Base-by-base conservation (phyloP, 495 filamentous ascomycete species). In the Penicillium desertorum region DNA sequence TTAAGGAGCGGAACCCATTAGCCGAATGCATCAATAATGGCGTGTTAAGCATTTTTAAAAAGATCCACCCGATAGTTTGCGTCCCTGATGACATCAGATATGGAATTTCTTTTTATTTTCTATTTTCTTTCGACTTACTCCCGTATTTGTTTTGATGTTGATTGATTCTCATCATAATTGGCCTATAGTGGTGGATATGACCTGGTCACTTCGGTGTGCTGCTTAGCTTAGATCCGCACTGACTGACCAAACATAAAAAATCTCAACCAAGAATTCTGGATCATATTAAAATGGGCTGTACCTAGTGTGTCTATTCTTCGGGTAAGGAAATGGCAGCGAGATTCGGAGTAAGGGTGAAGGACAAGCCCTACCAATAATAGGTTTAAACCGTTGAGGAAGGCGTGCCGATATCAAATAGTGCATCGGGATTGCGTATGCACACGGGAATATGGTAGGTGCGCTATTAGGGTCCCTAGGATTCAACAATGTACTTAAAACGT, bases 11-110 rank as follows among this genome's bases (percentile, higher is more conserved):
- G 50, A 59, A 54, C 48, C 55, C 54, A 25, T 52, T 5, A n/a
- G 51, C 61, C 64, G 66, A 44, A 69, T 66, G 66, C 66, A 64
- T 69, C 66, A 69, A 66, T 69, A 63, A 69, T 61, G 64, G 59
- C 66, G 42, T 52, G 59, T 65, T 69, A 69, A 69, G 67, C 67
- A 69, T 69, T 67, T 56, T 11, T 20, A 10, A 9, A 9, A 10
- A 4, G 30, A n/a, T 32, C 63, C 60, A 45, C 54, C 14, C 43
- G 41, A 37, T 42, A 60, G 61, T 53, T 60, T 58, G 65, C 52
- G 65, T 63, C 63, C 63, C 63, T 62, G 58, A 63, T 64, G 65
- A 66, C 58, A 66, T 68, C 63, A 66, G 39, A 8, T 45, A 3
- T 17, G 16, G 22, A 56, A 39, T 45, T n/a, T 37, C 30, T 45